Conservation (phyloP, 2,329 filamentous ascomycete species). For the Nothomitra cinnamomea region DNA sequence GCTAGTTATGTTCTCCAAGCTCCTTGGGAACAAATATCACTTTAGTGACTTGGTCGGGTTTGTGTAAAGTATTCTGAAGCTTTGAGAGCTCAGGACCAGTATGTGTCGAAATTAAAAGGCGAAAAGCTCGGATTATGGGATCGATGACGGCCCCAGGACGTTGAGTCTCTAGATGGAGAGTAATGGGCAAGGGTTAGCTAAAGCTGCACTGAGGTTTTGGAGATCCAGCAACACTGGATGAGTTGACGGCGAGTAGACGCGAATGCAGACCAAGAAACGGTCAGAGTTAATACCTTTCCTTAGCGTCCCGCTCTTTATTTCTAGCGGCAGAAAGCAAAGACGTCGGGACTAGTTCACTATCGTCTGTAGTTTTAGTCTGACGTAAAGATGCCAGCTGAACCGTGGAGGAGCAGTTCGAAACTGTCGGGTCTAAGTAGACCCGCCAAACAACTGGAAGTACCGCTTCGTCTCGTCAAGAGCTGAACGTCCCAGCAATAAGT, state of each 20-base stretch:
- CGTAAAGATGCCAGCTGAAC: not conserved
- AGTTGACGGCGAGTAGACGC: not conserved
- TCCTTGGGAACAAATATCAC: constrained; percentile 1
- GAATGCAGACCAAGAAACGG: not conserved
- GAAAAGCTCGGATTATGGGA: not conserved
- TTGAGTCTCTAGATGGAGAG: not conserved
- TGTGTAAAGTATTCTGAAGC: not conserved
- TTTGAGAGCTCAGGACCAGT: not conserved
- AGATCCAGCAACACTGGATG: not conserved
- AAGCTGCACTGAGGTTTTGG: not conserved
- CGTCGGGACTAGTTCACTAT: not conserved
- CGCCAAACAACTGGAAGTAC: not conserved
- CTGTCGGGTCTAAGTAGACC: not conserved
- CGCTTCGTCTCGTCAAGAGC: not conserved
- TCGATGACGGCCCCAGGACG: not conserved
- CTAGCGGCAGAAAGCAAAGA: not conserved
- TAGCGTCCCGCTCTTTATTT: not conserved
- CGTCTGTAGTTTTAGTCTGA: not conserved
- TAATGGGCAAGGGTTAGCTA: not conserved
- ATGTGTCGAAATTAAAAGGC: not conserved
- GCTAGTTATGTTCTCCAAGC: constrained; percentile 1
- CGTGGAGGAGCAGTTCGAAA: not conserved
- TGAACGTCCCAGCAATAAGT: too few species aligned
- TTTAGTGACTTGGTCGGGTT: not conserved
- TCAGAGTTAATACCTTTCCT: not conserved